Conservation (phyloP, 75 land plant species). For the Pinus tabuliformis region DNA sequence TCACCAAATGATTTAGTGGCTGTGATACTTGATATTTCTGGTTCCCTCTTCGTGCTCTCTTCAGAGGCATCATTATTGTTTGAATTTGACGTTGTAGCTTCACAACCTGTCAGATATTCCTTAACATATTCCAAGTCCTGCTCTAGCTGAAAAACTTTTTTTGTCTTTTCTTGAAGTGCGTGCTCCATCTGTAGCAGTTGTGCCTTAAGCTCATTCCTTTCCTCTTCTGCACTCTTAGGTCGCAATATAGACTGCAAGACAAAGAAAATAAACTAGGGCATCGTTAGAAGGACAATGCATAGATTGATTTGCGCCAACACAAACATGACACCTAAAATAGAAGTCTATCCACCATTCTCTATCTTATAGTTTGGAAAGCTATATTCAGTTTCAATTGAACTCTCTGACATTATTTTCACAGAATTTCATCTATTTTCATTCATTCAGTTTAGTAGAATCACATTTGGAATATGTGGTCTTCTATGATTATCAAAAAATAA, state of each 20-base stretch:
- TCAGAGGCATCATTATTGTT: neutral
- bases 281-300: neutral
- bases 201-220: conserved; percentile 9
- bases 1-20: neutral
- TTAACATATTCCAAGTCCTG: conserved; percentile 4
- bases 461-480: too few species aligned
- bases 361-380: too few species aligned
- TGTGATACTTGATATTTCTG: conserved; percentile 9
- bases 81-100: neutral
- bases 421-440: too few species aligned
- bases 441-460: too few species aligned
- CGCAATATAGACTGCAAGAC: neutral
- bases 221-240: conserved; percentile 6
- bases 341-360: too few species aligned
- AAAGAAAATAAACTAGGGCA: neutral
- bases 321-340: too few species aligned
- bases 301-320: too few species aligned
- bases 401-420: too few species aligned
- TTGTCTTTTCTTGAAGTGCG: neutral
- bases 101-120: neutral
- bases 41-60: neutral
- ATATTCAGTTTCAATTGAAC: too few species aligned
- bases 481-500: too few species aligned
- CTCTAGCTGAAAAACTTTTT: neutral
- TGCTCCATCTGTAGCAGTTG: conserved; percentile 4